Evolutionary conservation across 2,329 filamentous ascomycete genomes (phyloP).

Genomic region (Arthroderma sp.): DNA sequence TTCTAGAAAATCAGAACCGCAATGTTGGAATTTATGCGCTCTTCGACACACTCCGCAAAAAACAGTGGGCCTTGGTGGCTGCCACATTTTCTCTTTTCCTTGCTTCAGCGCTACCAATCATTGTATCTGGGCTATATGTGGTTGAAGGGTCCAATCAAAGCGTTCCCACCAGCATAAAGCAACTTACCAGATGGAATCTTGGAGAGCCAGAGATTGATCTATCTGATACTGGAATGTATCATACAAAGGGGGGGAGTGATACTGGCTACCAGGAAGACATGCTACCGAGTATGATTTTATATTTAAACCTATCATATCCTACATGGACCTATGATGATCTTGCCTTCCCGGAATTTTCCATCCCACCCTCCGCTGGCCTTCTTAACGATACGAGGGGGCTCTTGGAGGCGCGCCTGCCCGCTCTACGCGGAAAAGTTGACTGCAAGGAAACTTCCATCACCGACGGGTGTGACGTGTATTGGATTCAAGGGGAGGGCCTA

Average conservation of each 20-base stretch:
- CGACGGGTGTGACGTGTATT: too few species aligned
- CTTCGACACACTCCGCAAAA: not conserved
- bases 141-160: not conserved
- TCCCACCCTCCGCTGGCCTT: constrained; percentile 1
- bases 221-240: too few species aligned
- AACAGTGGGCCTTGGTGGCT: not conserved
- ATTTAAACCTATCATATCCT: constrained; percentile 18
- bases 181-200: not conserved
- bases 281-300: constrained; percentile 15
- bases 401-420: constrained; percentile 7
- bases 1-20: not conserved
- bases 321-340: constrained; percentile 21
- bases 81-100: not conserved
- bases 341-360: constrained; percentile 12
- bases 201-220: not conserved
- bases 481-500: too few species aligned
- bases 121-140: not conserved
- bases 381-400: not conserved
- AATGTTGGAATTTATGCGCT: not conserved
- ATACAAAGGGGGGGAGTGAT: not conserved
- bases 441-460: not conserved
- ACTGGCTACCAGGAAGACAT: constrained; percentile 3
- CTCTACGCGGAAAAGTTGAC: constrained; percentile 3
- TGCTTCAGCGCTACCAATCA: not conserved
- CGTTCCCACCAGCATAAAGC: not conserved